Evolutionary conservation across 192 early-diverging fungal genomes (phyloP), one percentile per base, ranked within the genome.

Genomic region (Chytriomyces confervae): DNA sequence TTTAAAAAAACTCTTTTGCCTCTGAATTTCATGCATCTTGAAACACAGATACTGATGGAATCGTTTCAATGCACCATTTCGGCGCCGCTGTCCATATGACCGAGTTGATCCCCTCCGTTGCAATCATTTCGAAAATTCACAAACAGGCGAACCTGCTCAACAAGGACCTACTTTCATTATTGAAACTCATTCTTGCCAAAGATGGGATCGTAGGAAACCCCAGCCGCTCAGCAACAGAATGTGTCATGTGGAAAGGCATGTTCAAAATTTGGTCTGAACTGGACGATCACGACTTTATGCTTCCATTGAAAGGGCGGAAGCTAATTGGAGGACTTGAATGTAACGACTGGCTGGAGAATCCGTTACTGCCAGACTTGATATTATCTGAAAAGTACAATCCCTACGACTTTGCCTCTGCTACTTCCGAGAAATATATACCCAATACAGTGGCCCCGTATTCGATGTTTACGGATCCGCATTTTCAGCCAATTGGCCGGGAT

Each of bases 51-150:
- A 45, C 50, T 18, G 78, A 80, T 10, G 76, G 72, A 43, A 83
- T 79, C 7, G 69, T 84, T 48, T 80, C 72, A 3, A 89, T 89
- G 88, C 88, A 89, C 67, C 79, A 84, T 68, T 72, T 82, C 8
- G 78, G 66, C 1, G 77, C 84, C 6, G 76, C 75, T 0, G 16
- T 86, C 24, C 64, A 80, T 6, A 81, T 89, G 62, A 80, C 82
- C n/a, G 88, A 89, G 65, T 66, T 89, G 27, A 77, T 87, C 13
- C 88, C 88, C 7, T 29, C 47, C 9, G 49, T 85, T 16, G 77
- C 72, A 2, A 7, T 6, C 9, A 51, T 79, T 10, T 16, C 46
- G 10, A 46, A 47, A 29, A 57, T 77, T 63, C 44, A 46, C 9
- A 64, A 77, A 29, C 61, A 77, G 23, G 75, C 79, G 9, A 10